Base-by-base conservation (phyloP, 2,329 filamentous ascomycete species). In the Eutypella sp. region DNA sequence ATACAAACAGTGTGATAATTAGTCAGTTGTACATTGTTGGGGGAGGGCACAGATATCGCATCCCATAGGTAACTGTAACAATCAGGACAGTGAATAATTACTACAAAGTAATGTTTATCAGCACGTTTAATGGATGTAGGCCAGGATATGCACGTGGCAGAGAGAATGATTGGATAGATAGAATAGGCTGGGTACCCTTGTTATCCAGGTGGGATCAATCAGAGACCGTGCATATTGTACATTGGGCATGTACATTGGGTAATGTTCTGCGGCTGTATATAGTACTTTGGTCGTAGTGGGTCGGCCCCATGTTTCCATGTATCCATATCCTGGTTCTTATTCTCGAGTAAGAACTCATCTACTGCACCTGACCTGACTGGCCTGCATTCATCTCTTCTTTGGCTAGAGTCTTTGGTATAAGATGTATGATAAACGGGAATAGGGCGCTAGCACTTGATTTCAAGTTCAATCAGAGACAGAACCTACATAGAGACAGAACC, bases 201-300 rank as follows among this genome's bases (percentile, higher is more conserved):
- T n/a, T n/a, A n/a, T n/a, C n/a, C n/a, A n/a, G n/a, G n/a, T n/a
- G n/a, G n/a, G n/a, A n/a, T 19, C 18, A 22, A n/a, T 23, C 15
- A 20, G 36, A n/a, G 23, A 11, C 19, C 19, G 18, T n/a, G 36
- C 38, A 47, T 44, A 42, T 31, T 34, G 41, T 24, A 42, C 13
- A 18, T 41, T 22, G 15, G 5, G 6, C 15, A 27, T 24, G 40
- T 24, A 18, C 25, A 34, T 15, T n/a, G 13, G 29, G 11, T 15
- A 33, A 33, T 6, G n/a, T 34, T 20, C 31, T 11, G 18, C 23
- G 27, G 16, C 16, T 16, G n/a, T 31, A 31, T 18, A 22, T 24
- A 23, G 39, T 41, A 41, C 25, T 29, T 13, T 7, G 13, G 25
- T 33, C 36, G 36, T 39, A 19, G 23, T 6, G 36, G 20, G n/a